Evolutionary conservation across 192 early-diverging fungal species (phyloP).

Genomic region (Borealophlyctis nickersoniae): DNA sequence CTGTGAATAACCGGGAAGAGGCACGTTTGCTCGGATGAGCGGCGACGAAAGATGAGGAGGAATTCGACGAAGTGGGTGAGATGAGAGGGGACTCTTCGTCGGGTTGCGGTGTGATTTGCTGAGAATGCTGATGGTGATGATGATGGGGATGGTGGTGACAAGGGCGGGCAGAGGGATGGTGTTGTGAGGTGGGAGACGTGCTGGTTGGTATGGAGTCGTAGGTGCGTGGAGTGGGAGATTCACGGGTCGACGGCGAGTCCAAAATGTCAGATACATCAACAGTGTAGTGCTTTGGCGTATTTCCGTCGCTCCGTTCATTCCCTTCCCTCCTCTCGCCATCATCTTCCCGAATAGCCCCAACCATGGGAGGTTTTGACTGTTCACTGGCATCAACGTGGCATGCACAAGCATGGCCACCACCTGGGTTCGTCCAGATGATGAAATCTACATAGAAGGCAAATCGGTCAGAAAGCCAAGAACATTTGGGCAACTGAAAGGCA

Average conservation of each 20-base stretch:
- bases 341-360: no score
- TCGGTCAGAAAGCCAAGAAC: not conserved
- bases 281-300: no score
- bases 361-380: no score
- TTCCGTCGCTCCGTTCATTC: no score
- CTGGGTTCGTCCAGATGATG: slow-evolving; percentile 7
- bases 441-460: slow-evolving; percentile 1
- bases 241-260: no score
- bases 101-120: not conserved
- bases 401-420: slow-evolving; percentile 8
- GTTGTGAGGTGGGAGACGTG: no score
- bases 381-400: slow-evolving; percentile 4
- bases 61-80: not conserved
- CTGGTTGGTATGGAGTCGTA: no score
- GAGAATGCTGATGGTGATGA: not conserved
- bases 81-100: not conserved
- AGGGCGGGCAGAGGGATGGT: not conserved
- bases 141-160: slow-evolving; percentile 5
- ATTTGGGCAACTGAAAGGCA: no score
- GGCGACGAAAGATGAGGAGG: not conserved
- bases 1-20: slow-evolving; percentile 12
- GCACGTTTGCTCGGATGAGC: not conserved
- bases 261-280: no score
- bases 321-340: no score
- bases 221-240: no score